Evolutionary conservation across 2,329 filamentous ascomycete species (phyloP).

Genomic region (Colletotrichum liriopes): DNA sequence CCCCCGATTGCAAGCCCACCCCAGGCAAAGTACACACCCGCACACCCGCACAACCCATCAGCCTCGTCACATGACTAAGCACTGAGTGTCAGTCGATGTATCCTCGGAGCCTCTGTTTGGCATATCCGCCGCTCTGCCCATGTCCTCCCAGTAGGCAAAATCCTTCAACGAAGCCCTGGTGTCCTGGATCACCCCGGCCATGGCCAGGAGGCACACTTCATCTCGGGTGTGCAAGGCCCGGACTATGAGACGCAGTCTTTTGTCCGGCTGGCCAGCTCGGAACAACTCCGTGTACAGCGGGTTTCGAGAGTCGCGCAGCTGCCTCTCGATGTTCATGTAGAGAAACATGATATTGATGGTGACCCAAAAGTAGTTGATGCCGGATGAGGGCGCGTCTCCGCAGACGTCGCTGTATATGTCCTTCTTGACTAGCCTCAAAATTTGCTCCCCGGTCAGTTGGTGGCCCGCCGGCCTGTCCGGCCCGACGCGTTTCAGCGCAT

Average conservation of each 20-base stretch:
- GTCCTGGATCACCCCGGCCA: not conserved
- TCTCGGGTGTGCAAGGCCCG: not conserved
- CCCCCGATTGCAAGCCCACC: not conserved
- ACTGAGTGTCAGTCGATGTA: not conserved
- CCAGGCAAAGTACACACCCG: not conserved
- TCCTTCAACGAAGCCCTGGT: not conserved
- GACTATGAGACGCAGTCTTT: not conserved
- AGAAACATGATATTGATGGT: constrained; percentile 46
- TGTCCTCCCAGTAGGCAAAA: constrained; percentile 12
- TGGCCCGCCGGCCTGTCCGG: not conserved
- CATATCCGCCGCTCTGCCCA: constrained; percentile 10
- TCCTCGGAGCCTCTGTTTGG: not conserved
- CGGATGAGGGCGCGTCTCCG: constrained; percentile 49
- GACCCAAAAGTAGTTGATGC: constrained; percentile 54
- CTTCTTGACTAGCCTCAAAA: constrained; percentile 47
- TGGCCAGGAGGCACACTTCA: not conserved
- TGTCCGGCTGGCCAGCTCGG: not conserved
- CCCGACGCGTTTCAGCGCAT: constrained; percentile 47
- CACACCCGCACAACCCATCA: not conserved
- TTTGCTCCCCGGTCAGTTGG: constrained; percentile 37
- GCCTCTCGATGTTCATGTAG: constrained; percentile 49
- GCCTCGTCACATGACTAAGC: not conserved
- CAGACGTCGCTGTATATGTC: constrained; percentile 49
- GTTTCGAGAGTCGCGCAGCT: constrained; percentile 48
- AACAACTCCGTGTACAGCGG: constrained; percentile 33